Evolutionary conservation across 108 stramenopile species (phyloP).

Genomic region (Discostella pseudostelligera): DNA sequence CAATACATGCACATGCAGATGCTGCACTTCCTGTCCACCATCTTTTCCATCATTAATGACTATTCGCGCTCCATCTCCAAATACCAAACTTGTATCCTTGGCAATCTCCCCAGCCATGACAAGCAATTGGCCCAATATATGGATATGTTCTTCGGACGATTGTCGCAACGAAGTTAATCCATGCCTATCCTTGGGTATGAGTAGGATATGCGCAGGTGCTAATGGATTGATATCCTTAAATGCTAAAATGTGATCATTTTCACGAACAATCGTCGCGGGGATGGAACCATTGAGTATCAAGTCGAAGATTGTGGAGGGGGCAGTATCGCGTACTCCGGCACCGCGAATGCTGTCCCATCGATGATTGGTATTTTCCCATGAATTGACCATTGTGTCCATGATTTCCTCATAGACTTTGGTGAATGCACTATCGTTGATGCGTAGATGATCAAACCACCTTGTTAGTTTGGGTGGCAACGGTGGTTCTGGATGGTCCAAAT

Average conservation of each 20-base stretch:
- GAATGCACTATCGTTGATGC: slow-evolving; percentile 60
- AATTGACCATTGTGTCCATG: slow-evolving; percentile 37
- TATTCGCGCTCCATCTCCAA: slow-evolving; percentile 85
- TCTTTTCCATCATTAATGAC: slow-evolving; percentile 93
- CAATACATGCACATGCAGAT: slow-evolving; percentile 93
- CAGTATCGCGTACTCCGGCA: slow-evolving; percentile 74
- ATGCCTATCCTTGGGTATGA: slow-evolving; percentile 95
- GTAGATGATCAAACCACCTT: slow-evolving; percentile 67
- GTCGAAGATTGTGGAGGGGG: slow-evolving; percentile 92
- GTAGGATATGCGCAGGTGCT: slow-evolving; percentile 94
- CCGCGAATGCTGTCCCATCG: slow-evolving; percentile 84
- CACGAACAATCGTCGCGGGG: slow-evolving; percentile 89
- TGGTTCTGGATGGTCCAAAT: slow-evolving; percentile 41
- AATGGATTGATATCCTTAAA: slow-evolving; percentile 95
- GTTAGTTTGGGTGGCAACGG: slow-evolving; percentile 54
- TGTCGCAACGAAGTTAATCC: slow-evolving; percentile 86
- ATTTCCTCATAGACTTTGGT: slow-evolving; percentile 76
- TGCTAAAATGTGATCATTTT: slow-evolving; percentile 93
- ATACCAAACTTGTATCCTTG: slow-evolving; percentile 75
- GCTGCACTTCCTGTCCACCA: slow-evolving; percentile 93
- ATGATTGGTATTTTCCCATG: slow-evolving; percentile 59
- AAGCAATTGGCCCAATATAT: slow-evolving; percentile 91
- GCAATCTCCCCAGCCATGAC: slow-evolving; percentile 91
- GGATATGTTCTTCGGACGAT: slow-evolving; percentile 84
- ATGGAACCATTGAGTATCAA: slow-evolving; percentile 91